phyloP scores from a whole-genome alignment of 2,329 filamentous ascomycete species.

The Parascedosporium putredinis region DNA sequence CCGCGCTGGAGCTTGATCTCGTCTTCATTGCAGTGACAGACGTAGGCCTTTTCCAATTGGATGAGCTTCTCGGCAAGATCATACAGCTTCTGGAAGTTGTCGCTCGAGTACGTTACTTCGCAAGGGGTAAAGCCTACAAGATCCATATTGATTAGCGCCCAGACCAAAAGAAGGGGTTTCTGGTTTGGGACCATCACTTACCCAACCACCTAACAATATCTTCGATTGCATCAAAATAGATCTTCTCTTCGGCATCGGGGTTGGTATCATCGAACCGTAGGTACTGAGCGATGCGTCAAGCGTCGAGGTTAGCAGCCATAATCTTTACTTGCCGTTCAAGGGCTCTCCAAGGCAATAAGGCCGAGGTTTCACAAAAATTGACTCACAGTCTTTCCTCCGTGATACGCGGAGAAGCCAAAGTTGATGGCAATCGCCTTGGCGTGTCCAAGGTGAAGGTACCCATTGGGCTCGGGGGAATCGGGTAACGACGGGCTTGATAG shows the following conservation, averaged over 20 bases:
- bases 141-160: too few relatives aligned
- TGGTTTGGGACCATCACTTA: too few relatives aligned
- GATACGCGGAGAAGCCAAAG: conserved; percentile 83
- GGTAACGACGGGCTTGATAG: conserved; percentile 51
- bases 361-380: too few relatives aligned
- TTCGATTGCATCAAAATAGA: conserved; percentile 80
- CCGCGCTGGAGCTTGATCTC: conserved; percentile 84
- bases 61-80: conserved; percentile 82
- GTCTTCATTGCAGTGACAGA: conserved; percentile 76
- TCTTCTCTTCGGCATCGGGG: conserved; percentile 82
- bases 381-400: conserved; percentile 53
- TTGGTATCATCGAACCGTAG: conserved; percentile 86
- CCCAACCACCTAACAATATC: conserved; percentile 82
- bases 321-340: conserved; percentile 3
- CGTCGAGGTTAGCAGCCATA: conserved; percentile 8
- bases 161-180: too few relatives aligned
- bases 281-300: conserved; percentile 16
- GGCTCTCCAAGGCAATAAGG: not conserved
- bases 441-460: conserved; percentile 87
- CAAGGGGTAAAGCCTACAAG: conserved; percentile 60
- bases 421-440: conserved; percentile 94
- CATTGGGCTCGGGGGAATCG: conserved; percentile 86
- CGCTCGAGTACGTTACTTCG: conserved; percentile 75
- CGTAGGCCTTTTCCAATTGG: conserved; percentile 59
- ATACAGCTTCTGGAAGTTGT: conserved; percentile 83